Evolutionary conservation across 352 stramenopile genomes (phyloP), one percentile per base, ranked within the genome.

Genomic region (Globisporangium paddicum): DNA sequence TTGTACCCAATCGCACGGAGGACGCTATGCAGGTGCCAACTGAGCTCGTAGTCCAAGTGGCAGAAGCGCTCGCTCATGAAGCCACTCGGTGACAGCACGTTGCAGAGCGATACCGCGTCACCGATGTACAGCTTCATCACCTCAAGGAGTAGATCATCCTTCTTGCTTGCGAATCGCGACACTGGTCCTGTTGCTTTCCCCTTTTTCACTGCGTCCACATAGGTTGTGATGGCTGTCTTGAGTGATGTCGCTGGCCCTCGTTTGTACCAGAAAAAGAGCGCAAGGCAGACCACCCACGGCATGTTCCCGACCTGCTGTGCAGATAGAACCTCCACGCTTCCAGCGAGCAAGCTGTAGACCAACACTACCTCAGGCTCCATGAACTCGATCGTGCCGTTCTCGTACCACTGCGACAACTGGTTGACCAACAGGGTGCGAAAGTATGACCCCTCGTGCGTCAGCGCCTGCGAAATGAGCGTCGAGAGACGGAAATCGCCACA

Each of bases 11-110:
- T 71, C 9, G 82, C 76, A 34, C 71, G 82, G 23, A 94, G 65
- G 48, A 92, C 75, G 28, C 72, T 86, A 57, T 91, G 68, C 49
- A 94, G 65, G 50, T 94, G 84, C 82, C 82, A 94, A 44, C 72
- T 81, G 34, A 87, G 59, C 64, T 92, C 86, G 54, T 92, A 92
- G 64, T 92, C 79, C 62, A 92, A 62, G 41, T 88, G 66, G 32
- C 49, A 57, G 6, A 57, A 28, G 32, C 63, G 42, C 16, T 56
- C 58, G 19, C 55, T 63, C 53, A 71, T 71, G 60, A 81, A 83
- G 6, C 78, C 78, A 52, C 75, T 88, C 6, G 78, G 78, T 10
- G 78, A 88, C 52, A 90, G 48, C 35, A 85, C 74, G 57, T 65
- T 74, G 59, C 78, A 80, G 10, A 85, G 63, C n/a, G 78, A 84